Evolutionary conservation across 768 basidiomycete genomes (phyloP), one percentile per base, ranked within the genome.

Genomic region (Collybiopsis confluens): DNA sequence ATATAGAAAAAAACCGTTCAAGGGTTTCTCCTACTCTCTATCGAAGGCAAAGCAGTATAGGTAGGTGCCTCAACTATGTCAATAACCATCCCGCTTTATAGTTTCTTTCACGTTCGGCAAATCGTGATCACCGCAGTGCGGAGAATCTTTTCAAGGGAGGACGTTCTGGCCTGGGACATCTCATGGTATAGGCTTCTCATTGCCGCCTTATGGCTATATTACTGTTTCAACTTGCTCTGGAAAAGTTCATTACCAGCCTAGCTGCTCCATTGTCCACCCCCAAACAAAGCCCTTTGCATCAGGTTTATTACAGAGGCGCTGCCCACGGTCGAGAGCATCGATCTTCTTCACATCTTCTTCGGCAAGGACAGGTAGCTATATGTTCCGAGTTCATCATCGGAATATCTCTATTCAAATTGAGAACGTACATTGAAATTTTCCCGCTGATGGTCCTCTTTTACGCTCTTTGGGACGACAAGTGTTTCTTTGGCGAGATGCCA

Each of bases 401-500:
- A n/a, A 23, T 24, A 40, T 9, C 18, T 3, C 18, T 13, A 1
- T 6, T n/a, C 33, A 23, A n/a, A 13, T 30, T 28, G n/a, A 26
- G 47, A 20, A 65, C 72, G 45, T 53, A 79, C 80, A 23, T 61
- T 73, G 33, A 81, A 54, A 56, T 82, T 82, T 54, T 75, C 73
- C 60, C 71, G 74, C 64, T 83, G 80, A 43, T 75, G 68, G 20
- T 71, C 71, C 18, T 62, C 61, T 54, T 80, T 70, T 18, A 66
- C 65, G 52, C 77, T 80, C 67, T 78, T 79, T 2, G 81, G 78
- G 2, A 81, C 66, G 4, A 73, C 69, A 18, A 70, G 62, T 4
- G 71, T 72, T 0, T 75, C 73, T 23, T 79, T 65, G 16, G 73
- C 68, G 36, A 80, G 44, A 58, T 80, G 76, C 81, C 81, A 83